Percentiles rank a stretch among this genome's conserved stretches.
Evolutionary conservation across 1,139 yeast species (phyloP).

Genomic region (Wickerhamiella infanticola): DNA sequence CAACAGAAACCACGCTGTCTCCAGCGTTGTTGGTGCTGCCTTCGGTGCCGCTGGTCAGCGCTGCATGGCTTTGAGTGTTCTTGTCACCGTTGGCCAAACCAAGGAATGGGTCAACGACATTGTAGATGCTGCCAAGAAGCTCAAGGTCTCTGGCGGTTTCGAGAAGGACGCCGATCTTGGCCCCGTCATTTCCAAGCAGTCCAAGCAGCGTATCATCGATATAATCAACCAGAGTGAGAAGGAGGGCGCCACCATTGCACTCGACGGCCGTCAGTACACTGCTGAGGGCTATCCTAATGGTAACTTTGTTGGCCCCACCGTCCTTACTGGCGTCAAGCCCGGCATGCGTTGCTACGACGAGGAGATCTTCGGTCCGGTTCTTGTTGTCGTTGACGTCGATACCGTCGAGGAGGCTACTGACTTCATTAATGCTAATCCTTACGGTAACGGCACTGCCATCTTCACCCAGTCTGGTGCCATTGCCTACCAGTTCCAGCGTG

Average conservation of each 20-base stretch:
- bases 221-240: constrained; percentile 41
- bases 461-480: constrained; percentile 57
- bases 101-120: constrained; percentile 51
- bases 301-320: constrained; percentile 62
- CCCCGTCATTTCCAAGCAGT: constrained; percentile 51
- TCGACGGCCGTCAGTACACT: constrained; percentile 47
- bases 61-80: constrained; percentile 67
- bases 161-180: constrained; percentile 49
- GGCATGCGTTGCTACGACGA: constrained; percentile 61
- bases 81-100: constrained; percentile 61
- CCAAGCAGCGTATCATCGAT: constrained; percentile 38
- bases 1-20: constrained; percentile 46
- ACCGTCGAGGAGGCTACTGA: constrained; percentile 61
- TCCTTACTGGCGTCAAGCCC: constrained; percentile 46
- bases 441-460: constrained; percentile 62
- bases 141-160: constrained; percentile 55
- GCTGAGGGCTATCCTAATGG: constrained; percentile 46
- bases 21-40: constrained; percentile 61
- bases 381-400: constrained; percentile 46
- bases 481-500: constrained; percentile 55
- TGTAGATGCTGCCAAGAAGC: constrained; percentile 40
- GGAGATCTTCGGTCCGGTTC: constrained; percentile 67
- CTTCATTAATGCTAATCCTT: constrained; percentile 46
- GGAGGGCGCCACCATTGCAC: constrained; percentile 40
- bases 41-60: constrained; percentile 82